Conservation (phyloP, 78 protist species). For the Planoprotostelium fungivorum region DNA sequence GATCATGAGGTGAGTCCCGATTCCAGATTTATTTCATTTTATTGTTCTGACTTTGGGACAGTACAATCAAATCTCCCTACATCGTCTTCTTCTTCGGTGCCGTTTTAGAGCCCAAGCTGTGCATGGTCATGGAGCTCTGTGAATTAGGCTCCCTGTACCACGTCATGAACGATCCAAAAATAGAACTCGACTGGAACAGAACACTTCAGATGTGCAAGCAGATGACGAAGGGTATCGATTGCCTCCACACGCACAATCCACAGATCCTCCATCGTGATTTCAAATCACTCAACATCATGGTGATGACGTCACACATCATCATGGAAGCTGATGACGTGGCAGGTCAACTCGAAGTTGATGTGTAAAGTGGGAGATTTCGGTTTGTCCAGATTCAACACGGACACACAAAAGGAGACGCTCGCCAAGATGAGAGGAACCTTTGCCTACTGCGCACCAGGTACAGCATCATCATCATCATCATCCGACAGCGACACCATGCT, state of each 20-base stretch:
- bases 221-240: slow-evolving; percentile 39
- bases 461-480: background rate
- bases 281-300: slow-evolving; percentile 38
- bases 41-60: background rate
- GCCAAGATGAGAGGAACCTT: slow-evolving; percentile 64
- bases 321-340: background rate
- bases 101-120: slow-evolving; percentile 59
- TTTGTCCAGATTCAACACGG: slow-evolving; percentile 49
- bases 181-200: slow-evolving; percentile 56
- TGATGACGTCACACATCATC: background rate
- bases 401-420: slow-evolving; percentile 54
- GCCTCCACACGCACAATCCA: slow-evolving; percentile 61
- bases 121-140: slow-evolving; percentile 71
- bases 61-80: slow-evolving; percentile 51
- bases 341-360: slow-evolving; percentile 48
- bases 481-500: background rate
- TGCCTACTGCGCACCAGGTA: slow-evolving; percentile 60
- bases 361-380: slow-evolving; percentile 67
- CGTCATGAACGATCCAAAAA: slow-evolving; percentile 33
- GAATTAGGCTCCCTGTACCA: slow-evolving; percentile 52
- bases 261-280: slow-evolving; percentile 60
- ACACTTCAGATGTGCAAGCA: slow-evolving; percentile 38
- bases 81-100: slow-evolving; percentile 68
- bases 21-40: background rate
- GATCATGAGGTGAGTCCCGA: slow-evolving; percentile 57